Conservation (phyloP, 805 yeast genomes). For the Kuraishia borneana region DNA sequence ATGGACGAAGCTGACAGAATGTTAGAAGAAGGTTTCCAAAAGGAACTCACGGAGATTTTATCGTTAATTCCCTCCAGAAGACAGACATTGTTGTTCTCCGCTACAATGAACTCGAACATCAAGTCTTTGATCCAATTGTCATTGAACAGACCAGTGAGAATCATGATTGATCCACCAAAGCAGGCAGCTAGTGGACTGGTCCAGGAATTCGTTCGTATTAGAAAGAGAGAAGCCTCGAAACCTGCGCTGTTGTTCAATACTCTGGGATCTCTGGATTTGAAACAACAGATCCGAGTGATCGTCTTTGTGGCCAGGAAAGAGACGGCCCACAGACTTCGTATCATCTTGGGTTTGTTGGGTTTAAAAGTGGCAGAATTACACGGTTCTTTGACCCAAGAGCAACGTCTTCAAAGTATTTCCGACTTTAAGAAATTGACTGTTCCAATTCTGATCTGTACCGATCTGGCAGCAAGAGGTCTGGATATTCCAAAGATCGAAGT, state of each 20-base stretch:
- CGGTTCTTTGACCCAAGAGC: constrained; percentile 83
- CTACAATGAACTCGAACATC: constrained; percentile 94
- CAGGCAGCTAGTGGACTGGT: constrained; percentile 83
- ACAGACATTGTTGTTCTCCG: constrained; percentile 91
- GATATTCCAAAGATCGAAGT: constrained; percentile 97
- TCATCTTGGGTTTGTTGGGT: constrained; percentile 65
- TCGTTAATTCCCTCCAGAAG: constrained; percentile 80
- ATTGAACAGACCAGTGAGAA: constrained; percentile 80
- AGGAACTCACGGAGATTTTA: constrained; percentile 84
- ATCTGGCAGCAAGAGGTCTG: constrained; percentile 97
- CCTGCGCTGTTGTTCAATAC: constrained; percentile 74
- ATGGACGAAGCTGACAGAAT: constrained; percentile 98
- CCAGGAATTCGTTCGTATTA: constrained; percentile 90
- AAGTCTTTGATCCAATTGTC: constrained; percentile 82
- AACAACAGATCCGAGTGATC: constrained; percentile 61
- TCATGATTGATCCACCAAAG: constrained; percentile 95
- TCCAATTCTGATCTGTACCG: constrained; percentile 90
- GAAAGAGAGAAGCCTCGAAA: constrained; percentile 77
- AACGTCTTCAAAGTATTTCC: constrained; percentile 76
- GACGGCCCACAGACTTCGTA: constrained; percentile 76
- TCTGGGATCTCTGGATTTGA: constrained; percentile 53
- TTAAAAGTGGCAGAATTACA: constrained; percentile 71
- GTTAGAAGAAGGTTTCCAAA: constrained; percentile 98
- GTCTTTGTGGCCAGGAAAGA: constrained; percentile 91
- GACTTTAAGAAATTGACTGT: constrained; percentile 75